Evolutionary conservation across 2,329 filamentous ascomycete genomes (phyloP).

Genomic region (Penicillium sp.): DNA sequence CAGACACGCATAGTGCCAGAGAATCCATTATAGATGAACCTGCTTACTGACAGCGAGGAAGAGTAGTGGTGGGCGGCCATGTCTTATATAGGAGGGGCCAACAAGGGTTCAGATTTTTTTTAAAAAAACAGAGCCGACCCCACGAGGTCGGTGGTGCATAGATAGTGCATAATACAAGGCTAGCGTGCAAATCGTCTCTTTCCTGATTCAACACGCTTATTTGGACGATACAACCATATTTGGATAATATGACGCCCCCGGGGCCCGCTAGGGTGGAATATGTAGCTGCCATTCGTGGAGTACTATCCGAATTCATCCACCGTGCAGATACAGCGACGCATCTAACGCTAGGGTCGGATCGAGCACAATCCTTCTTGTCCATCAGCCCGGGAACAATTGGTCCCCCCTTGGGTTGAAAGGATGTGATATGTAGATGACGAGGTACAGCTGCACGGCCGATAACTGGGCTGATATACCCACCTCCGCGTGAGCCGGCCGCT

Average conservation of each 20-base stretch:
- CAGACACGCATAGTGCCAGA: neutral
- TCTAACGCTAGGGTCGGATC: neutral
- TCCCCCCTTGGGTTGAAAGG: neutral
- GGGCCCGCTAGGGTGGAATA: neutral
- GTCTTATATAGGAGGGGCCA: neutral
- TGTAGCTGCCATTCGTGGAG: neutral
- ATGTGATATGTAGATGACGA: slow-evolving; percentile 3
- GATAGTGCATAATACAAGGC: neutral
- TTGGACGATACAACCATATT: neutral
- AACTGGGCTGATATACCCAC: neutral
- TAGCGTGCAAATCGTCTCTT: neutral
- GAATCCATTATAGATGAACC: slow-evolving; percentile 6
- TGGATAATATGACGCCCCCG: neutral
- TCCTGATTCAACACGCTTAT: neutral
- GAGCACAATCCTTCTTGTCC: neutral
- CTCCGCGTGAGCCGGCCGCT: neutral
- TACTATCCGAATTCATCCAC: neutral
- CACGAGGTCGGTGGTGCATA: slow-evolving; percentile 2
- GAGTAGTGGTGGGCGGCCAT: neutral
- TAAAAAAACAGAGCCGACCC: neutral
- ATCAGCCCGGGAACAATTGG: neutral
- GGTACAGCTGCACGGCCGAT: neutral
- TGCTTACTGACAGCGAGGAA: neutral
- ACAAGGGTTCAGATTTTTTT: neutral
- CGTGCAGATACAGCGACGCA: neutral